These are phyloP conservation scores for Dioscorea dumetorum DNA, from an alignment of 106 monocot species.

Conservation along the genomic window DNA sequence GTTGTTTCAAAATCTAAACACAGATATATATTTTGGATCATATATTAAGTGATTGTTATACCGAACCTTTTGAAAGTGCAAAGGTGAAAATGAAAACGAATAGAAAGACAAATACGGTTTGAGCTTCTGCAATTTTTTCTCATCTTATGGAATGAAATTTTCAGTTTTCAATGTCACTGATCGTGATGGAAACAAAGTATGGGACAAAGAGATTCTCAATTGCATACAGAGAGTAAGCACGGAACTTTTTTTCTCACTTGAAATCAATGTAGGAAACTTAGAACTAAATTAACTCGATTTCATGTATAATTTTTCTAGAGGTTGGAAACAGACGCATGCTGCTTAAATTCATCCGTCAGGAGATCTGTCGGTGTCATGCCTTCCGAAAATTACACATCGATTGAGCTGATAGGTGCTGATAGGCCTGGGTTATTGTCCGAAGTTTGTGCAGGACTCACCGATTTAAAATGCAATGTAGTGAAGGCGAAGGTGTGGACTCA, in stretches of 20 bases:
- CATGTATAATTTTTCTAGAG: conserved; percentile 1
- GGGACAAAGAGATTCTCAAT: conserved; percentile 17
- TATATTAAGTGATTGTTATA: too few relatives aligned
- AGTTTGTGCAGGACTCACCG: conserved; percentile 34
- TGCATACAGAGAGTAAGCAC: conserved; percentile 22
- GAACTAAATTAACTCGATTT: too few relatives aligned
- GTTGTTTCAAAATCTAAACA: too few relatives aligned
- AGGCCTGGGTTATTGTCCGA: conserved; percentile 59
- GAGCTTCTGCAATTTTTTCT: too few relatives aligned
- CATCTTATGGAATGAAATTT: too few relatives aligned
- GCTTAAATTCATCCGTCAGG: neutral
- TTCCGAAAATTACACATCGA: conserved; percentile 16
- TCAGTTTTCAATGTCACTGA: conserved; percentile 65
- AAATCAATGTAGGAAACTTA: too few relatives aligned
- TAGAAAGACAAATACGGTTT: too few relatives aligned
- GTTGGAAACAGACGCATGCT: conserved; percentile 5
- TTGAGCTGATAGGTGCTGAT: conserved; percentile 55
- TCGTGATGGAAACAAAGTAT: conserved; percentile 46
- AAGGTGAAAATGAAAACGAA: too few relatives aligned
- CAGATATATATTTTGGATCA: too few relatives aligned
- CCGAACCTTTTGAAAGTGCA: too few relatives aligned
- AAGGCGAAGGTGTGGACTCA: conserved; percentile 52
- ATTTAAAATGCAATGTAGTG: conserved; percentile 27
- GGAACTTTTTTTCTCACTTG: too few relatives aligned
- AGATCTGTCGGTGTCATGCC: conserved; percentile 20